Base-by-base conservation (phyloP, 257 asterid genomes). In the Henckelia pumila region DNA sequence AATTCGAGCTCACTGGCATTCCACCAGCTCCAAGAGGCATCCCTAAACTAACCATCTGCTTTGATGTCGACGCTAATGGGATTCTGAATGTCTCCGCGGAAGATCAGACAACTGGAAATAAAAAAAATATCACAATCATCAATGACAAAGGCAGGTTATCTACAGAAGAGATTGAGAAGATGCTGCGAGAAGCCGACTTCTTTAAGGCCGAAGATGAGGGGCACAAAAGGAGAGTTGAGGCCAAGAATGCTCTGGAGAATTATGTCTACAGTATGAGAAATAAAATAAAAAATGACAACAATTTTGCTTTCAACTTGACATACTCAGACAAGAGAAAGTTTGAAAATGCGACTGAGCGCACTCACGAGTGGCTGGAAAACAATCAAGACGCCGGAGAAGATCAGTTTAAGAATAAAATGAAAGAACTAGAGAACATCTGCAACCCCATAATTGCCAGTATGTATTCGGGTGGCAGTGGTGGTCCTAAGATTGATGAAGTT, bases 401-500 rank as follows among this genome's bases (percentile, higher is more conserved):
- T 21, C 26, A 56, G 60, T 23, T 56, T 56, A 56, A 56, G 60
- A 23, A 20, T 23, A 56, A n/a, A 23, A 56, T 19, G 60, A 56
- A 55, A 22, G 59, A n/a, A 4, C 59, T 55, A 22, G 59, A 55
- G 25, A n/a, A 16, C 25, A 55, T 55, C 59, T 55, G 22, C 59
- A 6, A 55, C 25, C 59, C 59, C 22, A 55, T 55, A 11, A 6
- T n/a, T 55, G 59, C 59, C 5, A n/a, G 6, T 11, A 55, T 55
- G 59, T 7, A 22, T 19, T 22, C 22, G 24, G 25, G 59, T 20
- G 9, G 59, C 50, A 22, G 22, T 19, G 25, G 59, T 55, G 25
- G 59, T 55, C 59, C 59, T n/a, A 55, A 22, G 50, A 40, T 40
- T 40, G 50, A 40, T 40, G 50, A 40, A 40, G 50, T 40, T 40